Percentiles rank a stretch among this genome's conserved stretches.
These are phyloP conservation scores for Acarospora socialis DNA, from an alignment of 2,329 filamentous ascomycete genomes.

Conservation along the genomic window DNA sequence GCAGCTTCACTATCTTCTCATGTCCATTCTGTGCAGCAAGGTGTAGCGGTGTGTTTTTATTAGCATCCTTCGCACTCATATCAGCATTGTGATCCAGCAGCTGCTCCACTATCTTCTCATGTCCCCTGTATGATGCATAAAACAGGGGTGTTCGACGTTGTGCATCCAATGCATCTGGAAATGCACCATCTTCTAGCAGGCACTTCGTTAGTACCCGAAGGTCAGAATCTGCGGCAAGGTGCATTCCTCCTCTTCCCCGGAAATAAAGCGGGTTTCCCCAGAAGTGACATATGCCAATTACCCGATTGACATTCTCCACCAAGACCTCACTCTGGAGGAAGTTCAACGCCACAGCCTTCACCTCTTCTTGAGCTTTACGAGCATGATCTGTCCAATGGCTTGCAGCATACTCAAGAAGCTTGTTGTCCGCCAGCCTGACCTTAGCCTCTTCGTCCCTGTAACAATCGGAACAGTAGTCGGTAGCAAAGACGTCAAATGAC, in stretches of 20 bases:
- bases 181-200: not conserved
- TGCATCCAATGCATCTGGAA: not conserved
- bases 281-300: not conserved
- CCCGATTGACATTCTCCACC: not conserved
- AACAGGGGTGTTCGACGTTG: not conserved
- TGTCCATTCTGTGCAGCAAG: constrained; percentile 4
- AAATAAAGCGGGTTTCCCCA: not conserved
- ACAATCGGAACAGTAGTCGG: not conserved
- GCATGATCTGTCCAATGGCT: constrained; percentile 1
- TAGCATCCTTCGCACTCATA: constrained; percentile 10
- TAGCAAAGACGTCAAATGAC: constrained; percentile 16
- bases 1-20: constrained; percentile 3
- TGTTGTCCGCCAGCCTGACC: too few relatives aligned
- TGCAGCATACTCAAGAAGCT: constrained; percentile 1
- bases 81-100: constrained; percentile 10
- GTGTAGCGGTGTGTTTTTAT: constrained; percentile 10
- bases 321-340: constrained; percentile 1
- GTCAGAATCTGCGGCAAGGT: too few relatives aligned
- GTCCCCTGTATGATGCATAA: too few relatives aligned
- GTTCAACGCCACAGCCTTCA: not conserved
- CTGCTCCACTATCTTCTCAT: constrained; percentile 8
- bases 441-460: too few relatives aligned
- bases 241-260: too few relatives aligned
- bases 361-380: not conserved
- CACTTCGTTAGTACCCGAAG: too few relatives aligned